Base-by-base conservation (phyloP, 805 yeast species). In the Hanseniaspora osmophila region DNA sequence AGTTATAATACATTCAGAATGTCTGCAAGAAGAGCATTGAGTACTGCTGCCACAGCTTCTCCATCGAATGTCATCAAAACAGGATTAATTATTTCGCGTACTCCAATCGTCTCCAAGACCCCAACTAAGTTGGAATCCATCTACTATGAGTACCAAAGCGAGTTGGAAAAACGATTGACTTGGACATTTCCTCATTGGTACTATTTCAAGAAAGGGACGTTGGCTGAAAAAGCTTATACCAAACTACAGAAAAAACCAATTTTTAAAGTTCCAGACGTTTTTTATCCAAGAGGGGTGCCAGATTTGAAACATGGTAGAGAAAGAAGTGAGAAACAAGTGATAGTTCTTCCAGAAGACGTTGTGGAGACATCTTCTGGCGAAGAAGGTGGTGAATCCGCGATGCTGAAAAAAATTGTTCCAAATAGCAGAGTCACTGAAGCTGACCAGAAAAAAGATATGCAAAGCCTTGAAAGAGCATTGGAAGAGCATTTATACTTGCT, bases 101-200 rank as follows among this genome's bases (percentile, higher is more conserved):
- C 70, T 37, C 98, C 98, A 29, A 70, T 92, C 33, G 76, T 92
- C 41, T 84, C 95, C 2, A 80, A 84, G 10, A 90, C 84, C 49
- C 66, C 79, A 45, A 69, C 80, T 10, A 74, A 69, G 47, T 81
- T 90, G 54, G 96, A 86, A 54, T 57, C 68, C 48, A 77, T 78
- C 44, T 92, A 80, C 63, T 84, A 82, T 60, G 68, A 77, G 45
- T 92, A 92, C 61, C 95, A 88, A 63, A 75, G 77, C 44, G 94
- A 84, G 61, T 70, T 92, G 46, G 88, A 87, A 69, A 79, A 79
- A 58, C 74, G 97, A 55, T 70, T 92, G 53, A 87, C 88, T 95
- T 87, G 96, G 95, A 87, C 97, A 0, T 92, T 92, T 63, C 97
- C 98, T 5, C 78, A 81, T 54, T 86, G 86, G 75, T 88, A 78